Evolutionary conservation across 2,329 filamentous ascomycete species (phyloP).

Genomic region (Fusarium sp.): DNA sequence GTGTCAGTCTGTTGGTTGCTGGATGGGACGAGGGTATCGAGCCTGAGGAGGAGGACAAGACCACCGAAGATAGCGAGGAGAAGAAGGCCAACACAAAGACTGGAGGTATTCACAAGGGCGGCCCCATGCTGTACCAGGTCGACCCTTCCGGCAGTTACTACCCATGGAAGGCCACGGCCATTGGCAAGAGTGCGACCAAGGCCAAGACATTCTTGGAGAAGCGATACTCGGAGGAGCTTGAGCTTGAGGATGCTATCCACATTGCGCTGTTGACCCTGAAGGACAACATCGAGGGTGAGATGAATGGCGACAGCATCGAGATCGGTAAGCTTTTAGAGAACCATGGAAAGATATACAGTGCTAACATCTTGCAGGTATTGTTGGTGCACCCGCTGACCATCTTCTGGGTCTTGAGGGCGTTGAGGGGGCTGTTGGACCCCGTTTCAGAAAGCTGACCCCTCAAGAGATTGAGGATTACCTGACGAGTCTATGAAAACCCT

Average conservation of each 20-base stretch:
- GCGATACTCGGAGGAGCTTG: slow-evolving; percentile 95
- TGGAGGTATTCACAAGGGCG: slow-evolving; percentile 93
- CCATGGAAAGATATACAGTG: too few relatives aligned
- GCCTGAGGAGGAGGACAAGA: slow-evolving; percentile 77
- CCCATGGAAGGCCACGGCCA: slow-evolving; percentile 99
- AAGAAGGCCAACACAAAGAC: slow-evolving; percentile 87
- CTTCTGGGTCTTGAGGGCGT: slow-evolving; percentile 92
- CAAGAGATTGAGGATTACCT: slow-evolving; percentile 99
- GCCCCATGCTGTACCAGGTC: slow-evolving; percentile 97
- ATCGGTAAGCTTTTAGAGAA: slow-evolving; percentile 74
- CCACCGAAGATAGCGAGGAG: slow-evolving; percentile 71
- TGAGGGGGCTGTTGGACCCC: slow-evolving; percentile 83
- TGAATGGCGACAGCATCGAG: slow-evolving; percentile 98
- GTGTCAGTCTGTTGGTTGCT: slow-evolving; percentile 93
- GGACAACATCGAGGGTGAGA: slow-evolving; percentile 99
- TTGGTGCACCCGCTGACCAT: slow-evolving; percentile 93
- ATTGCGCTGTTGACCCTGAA: slow-evolving; percentile 97
- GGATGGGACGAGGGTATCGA: slow-evolving; percentile 98
- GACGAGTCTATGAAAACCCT: slow-evolving; percentile 84
- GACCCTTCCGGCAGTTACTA: slow-evolving; percentile 99
- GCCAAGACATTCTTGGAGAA: slow-evolving; percentile 99
- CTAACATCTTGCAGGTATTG: slow-evolving; percentile 76
- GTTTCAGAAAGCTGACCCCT: slow-evolving; percentile 94
- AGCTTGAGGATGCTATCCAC: slow-evolving; percentile 98
- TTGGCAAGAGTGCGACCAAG: slow-evolving; percentile 97